These are phyloP conservation scores for Zymoseptoria brevis DNA, from an alignment of 2,329 filamentous ascomycete species.

Conservation along the genomic window DNA sequence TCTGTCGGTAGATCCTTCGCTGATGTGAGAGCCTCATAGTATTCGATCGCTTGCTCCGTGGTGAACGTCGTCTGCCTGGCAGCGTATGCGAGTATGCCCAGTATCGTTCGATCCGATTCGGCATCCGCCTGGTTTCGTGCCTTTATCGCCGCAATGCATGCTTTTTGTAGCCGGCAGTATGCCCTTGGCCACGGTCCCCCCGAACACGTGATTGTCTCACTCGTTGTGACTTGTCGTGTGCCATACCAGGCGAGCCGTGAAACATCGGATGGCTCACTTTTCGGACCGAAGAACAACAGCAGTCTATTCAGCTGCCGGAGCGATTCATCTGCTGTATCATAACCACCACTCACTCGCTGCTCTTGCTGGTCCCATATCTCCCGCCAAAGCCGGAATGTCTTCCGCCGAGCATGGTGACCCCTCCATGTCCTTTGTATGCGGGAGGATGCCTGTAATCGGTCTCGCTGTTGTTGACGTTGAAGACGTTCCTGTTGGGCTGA, in stretches of 20 bases:
- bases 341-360: slow-evolving; percentile 29
- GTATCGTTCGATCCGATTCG: slow-evolving; percentile 16
- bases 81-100: slow-evolving; percentile 28
- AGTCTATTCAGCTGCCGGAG: slow-evolving; percentile 36
- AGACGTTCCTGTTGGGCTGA: slow-evolving; percentile 81
- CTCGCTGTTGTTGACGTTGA: slow-evolving; percentile 71
- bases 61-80: slow-evolving; percentile 27
- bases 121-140: slow-evolving; percentile 12
- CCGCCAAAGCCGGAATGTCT: slow-evolving; percentile 51
- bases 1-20: slow-evolving; percentile 16
- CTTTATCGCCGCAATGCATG: slow-evolving; percentile 25
- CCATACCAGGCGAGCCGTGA: slow-evolving; percentile 35
- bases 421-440: slow-evolving; percentile 76
- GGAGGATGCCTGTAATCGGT: slow-evolving; percentile 64
- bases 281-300: slow-evolving; percentile 36
- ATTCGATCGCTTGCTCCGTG: slow-evolving; percentile 19
- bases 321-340: slow-evolving; percentile 33
- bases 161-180: slow-evolving; percentile 35
- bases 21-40: slow-evolving; percentile 26
- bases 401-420: slow-evolving; percentile 58
- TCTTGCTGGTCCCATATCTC: slow-evolving; percentile 53
- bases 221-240: slow-evolving; percentile 30
- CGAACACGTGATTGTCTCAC: slow-evolving; percentile 17
- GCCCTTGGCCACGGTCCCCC: slow-evolving; percentile 34
- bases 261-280: slow-evolving; percentile 31